A percentile compares a stretch with the other conserved stretches of the same genome.
phyloP scores from a whole-genome alignment of 352 stramenopile genomes.

The Pythium plurisporium region DNA sequence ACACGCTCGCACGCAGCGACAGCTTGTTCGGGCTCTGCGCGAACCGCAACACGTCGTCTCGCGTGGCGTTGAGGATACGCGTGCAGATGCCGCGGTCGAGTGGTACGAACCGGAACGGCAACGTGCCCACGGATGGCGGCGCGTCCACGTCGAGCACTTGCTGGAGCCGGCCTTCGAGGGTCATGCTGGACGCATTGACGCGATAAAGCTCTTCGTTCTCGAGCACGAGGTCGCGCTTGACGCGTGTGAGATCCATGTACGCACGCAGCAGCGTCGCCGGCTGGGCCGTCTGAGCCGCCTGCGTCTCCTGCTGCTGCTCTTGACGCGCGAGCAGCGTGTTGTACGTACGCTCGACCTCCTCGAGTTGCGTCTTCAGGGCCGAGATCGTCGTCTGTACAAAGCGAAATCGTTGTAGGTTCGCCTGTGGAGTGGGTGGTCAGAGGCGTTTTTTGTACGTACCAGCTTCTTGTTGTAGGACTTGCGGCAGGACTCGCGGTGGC shows the following conservation, averaged over 20 bases:
- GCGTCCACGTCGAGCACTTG: constrained; percentile 13
- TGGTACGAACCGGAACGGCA: constrained; percentile 4
- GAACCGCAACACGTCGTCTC: constrained; percentile 24
- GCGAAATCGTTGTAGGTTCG: too few species aligned
- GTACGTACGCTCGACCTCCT: constrained; percentile 2
- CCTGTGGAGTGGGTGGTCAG: too few species aligned
- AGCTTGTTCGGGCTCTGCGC: constrained; percentile 32
- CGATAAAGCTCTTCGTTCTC: constrained; percentile 14
- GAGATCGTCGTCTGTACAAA: constrained; percentile 7
- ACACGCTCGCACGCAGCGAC: constrained; percentile 43
- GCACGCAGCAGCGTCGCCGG: not conserved
- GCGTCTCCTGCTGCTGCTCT: not conserved
- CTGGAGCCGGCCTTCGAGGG: constrained; percentile 12
- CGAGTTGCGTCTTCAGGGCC: constrained; percentile 5
- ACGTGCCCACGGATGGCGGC: not conserved
- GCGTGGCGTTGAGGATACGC: not conserved
- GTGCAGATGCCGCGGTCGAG: not conserved
- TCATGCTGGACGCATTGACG: constrained; percentile 10
- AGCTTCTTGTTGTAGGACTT: constrained; percentile 19
- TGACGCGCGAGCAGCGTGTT: constrained; percentile 1
- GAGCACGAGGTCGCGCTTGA: constrained; percentile 5
- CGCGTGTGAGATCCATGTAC: constrained; percentile 3
- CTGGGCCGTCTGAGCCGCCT: not conserved
- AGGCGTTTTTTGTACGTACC: constrained; percentile 7
- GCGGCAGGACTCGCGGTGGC: constrained; percentile 18